Base-by-base conservation (phyloP, 805 yeast species). In the Kluyveromyces wickerhamii region DNA sequence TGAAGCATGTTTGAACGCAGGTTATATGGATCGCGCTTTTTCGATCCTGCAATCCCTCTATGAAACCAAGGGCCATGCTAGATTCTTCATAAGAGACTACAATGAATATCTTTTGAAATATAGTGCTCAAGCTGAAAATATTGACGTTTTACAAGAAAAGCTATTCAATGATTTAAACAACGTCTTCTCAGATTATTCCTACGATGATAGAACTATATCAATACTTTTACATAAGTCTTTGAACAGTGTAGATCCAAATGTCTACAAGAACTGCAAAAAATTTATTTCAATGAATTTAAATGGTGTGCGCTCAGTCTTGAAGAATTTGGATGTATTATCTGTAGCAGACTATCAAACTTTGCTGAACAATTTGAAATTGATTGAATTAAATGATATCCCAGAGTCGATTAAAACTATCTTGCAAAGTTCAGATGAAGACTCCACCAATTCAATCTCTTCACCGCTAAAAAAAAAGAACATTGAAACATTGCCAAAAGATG, bases 1-100 rank as follows among this genome's bases (percentile, higher is more conserved):
- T 26, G 95, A 86, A 47, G 89, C 92, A 0, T 79, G 88, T 44
- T 51, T 86, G 21, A 72, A 75, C 28, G 71, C 81, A 21, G 69
- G 69, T 35, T 80, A 82, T 50, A 72, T 69, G 45, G 71, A 68
- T 15, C 66, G 95, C 49, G 94, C 95, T 0, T 76, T 74, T 43
- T 62, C 77, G 16, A 75, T 85, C 14, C 57, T 86, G 26, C 64
- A 67, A 35, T 77, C 87, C 3, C 63, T 85, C 30, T 68, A 76
- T 32, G 72, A 73, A 14, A 55, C 75, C 14, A 55, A 66, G 4
- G 49, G 57, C 4, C 55, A 63, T 45, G 39, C 57, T 42, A 60
- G 67, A 3, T 71, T 72, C 18, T 73, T 82, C 42, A 65, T 76
- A 16, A 75, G 77, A 44, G 82, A 83, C 23, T 66, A 81, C 41